Percentiles rank a stretch among this genome's conserved stretches.
Conservation (phyloP, 2,329 filamentous ascomycete species). For the Colletotrichum nymphaeae region DNA sequence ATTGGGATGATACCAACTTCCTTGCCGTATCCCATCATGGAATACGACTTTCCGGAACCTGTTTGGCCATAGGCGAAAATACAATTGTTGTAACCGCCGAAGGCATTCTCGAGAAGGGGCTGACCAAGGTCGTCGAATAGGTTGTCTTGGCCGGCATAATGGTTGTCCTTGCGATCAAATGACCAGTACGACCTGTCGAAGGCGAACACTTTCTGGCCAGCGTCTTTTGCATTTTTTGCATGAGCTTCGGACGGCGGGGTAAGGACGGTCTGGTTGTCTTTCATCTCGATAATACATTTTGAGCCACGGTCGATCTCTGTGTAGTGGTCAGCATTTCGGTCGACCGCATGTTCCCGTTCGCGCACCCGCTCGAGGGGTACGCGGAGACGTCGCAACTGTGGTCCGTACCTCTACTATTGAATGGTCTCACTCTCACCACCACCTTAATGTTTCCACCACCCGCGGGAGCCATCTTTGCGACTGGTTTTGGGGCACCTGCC, state of each 20-base stretch:
- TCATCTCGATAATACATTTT: constrained; percentile 98
- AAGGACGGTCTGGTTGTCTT: constrained; percentile 89
- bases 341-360: background rate
- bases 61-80: constrained; percentile 99
- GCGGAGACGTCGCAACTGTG: background rate
- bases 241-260: constrained; percentile 73
- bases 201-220: constrained; percentile 85
- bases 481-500: constrained; percentile 26
- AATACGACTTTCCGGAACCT: constrained; percentile 98
- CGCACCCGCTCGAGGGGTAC: background rate
- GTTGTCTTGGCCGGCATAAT: constrained; percentile 91
- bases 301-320: constrained; percentile 89
- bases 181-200: constrained; percentile 99
- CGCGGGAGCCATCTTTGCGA: constrained; percentile 67
- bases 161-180: constrained; percentile 82
- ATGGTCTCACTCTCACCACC: constrained; percentile 95
- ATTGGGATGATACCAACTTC: constrained; percentile 95
- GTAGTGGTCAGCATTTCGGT: constrained; percentile 5
- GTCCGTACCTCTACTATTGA: constrained; percentile 88
- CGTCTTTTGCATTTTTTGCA: constrained; percentile 75
- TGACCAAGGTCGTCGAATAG: constrained; percentile 89
- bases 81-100: constrained; percentile 99
- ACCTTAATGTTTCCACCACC: constrained; percentile 99
- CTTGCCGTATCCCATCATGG: constrained; percentile 99
- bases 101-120: constrained; percentile 96